Evolutionary conservation across 139 green algal species (phyloP).

Genomic region (Penium margaritaceum): DNA sequence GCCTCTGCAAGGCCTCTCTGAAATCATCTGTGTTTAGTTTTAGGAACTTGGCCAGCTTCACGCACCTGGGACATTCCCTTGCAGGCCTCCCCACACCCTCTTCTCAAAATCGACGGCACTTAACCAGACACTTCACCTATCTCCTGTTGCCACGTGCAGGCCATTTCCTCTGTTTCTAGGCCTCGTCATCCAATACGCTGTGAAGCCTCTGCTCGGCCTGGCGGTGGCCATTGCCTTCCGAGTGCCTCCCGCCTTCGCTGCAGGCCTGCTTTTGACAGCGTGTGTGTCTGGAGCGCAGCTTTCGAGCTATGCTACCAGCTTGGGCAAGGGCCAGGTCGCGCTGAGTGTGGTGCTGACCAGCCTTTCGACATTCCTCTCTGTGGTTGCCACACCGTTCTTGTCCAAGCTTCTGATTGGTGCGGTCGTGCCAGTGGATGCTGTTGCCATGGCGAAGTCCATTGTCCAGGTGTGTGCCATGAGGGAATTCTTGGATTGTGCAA

Average conservation of each 20-base stretch:
- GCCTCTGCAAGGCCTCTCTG: background rate
- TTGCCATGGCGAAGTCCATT: slow-evolving; percentile 33
- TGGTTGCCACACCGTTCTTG: slow-evolving; percentile 71
- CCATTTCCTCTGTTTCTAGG: background rate
- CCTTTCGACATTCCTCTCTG: slow-evolving; percentile 61
- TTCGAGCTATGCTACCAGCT: slow-evolving; percentile 70
- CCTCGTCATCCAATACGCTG: background rate
- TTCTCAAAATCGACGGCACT: too few relatives aligned
- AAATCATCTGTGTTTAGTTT: background rate
- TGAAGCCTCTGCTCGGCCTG: slow-evolving; percentile 28
- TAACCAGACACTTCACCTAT: background rate
- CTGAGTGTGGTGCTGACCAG: slow-evolving; percentile 75
- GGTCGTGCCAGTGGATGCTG: slow-evolving; percentile 60
- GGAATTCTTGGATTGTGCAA: too few relatives aligned
- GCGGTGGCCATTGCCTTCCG: slow-evolving; percentile 49
- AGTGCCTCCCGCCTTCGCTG: slow-evolving; percentile 44
- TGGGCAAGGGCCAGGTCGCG: slow-evolving; percentile 67
- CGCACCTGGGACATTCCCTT: too few relatives aligned
- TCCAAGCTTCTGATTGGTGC: slow-evolving; percentile 61
- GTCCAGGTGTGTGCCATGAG: slow-evolving; percentile 32
- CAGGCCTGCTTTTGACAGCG: slow-evolving; percentile 65
- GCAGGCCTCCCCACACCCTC: too few relatives aligned
- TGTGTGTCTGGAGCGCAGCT: slow-evolving; percentile 67
- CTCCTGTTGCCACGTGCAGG: background rate
- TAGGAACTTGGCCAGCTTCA: background rate